Evolutionary conservation across 805 yeast species (phyloP), one percentile per base, ranked within the genome.

Genomic region (Starmera caribaea): DNA sequence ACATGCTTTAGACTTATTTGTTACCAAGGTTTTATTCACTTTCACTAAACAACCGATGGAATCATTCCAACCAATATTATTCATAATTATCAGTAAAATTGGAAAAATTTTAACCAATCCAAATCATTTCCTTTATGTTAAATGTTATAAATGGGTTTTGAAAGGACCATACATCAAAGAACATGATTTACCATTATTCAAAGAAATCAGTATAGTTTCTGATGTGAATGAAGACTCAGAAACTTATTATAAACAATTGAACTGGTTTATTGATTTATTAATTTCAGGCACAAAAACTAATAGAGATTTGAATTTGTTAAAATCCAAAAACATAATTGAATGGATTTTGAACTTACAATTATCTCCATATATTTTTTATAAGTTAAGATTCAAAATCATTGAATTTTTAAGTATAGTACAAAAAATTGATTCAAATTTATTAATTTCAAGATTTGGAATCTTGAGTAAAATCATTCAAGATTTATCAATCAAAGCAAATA

Each of bases 121-220:
- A 0, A 75, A 79, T 0, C 90, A 85, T 45, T 71, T 69, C 48
- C 56, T 90, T 16, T 84, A 81, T 57, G 96, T 88, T 45, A 75
- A 76, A 47, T 74, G 76, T 0, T 75, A 69, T 49, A 71, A 80
- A 42, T 86, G 78, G 70, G 66, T 88, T 10, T 61, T 86, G 29
- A 62, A 61, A 38, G 54, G 58, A n/a, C 68, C 71, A 27, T 47
- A 53, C 15, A 47, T 74, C 14, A 59, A 59, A 31, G 38, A 53
- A 0, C 55, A 58, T 39, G 76, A 72, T 13, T 49, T 74, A 6
- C 79, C 80, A 3, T 48, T 75, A 24, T 61, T 55, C 40, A 54
- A 51, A 30, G 60, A 51, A 16, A 57, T 60, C 28, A 47, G 54
- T 8, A 56, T 57, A 3, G 41, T 57, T 5, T 45, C 50, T 7